Evolutionary conservation across 1,139 yeast genomes (phyloP).

Genomic region (Blastobotrys persicus): DNA sequence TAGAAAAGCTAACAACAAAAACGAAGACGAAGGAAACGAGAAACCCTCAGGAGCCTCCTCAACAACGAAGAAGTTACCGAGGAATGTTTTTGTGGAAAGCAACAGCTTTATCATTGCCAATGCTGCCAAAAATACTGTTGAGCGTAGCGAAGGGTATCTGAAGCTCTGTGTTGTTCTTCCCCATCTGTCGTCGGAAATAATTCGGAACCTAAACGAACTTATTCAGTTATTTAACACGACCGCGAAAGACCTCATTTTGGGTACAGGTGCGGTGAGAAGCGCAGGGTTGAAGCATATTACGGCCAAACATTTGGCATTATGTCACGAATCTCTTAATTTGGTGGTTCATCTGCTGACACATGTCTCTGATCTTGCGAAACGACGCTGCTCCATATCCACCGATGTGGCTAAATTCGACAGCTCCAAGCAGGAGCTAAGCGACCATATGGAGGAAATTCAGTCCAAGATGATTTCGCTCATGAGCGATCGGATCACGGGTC

Average conservation of each 20-base stretch:
- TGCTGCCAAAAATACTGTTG: constrained; percentile 39
- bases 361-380: constrained; percentile 33
- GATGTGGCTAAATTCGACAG: constrained; percentile 44
- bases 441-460: constrained; percentile 66
- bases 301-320: constrained; percentile 68
- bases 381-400: constrained; percentile 26
- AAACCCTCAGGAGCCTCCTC: too few species aligned
- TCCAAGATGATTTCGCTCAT: constrained; percentile 65
- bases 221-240: constrained; percentile 55
- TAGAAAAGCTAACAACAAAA: background rate
- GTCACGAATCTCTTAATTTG: constrained; percentile 57
- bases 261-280: constrained; percentile 74
- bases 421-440: constrained; percentile 42
- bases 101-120: constrained; percentile 43
- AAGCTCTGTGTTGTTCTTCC: constrained; percentile 52
- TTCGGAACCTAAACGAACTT: constrained; percentile 46
- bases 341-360: constrained; percentile 41
- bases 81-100: constrained; percentile 35
- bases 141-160: constrained; percentile 48
- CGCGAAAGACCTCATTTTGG: constrained; percentile 61
- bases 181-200: constrained; percentile 42
- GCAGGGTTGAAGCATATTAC: constrained; percentile 76
- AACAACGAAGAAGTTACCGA: constrained; percentile 25
- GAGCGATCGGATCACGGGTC: constrained; percentile 59
- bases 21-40: background rate